Evolutionary conservation across 2,329 filamentous ascomycete genomes (phyloP), one percentile per base, ranked within the genome.

Genomic region (Sporothrix brasiliensis): DNA sequence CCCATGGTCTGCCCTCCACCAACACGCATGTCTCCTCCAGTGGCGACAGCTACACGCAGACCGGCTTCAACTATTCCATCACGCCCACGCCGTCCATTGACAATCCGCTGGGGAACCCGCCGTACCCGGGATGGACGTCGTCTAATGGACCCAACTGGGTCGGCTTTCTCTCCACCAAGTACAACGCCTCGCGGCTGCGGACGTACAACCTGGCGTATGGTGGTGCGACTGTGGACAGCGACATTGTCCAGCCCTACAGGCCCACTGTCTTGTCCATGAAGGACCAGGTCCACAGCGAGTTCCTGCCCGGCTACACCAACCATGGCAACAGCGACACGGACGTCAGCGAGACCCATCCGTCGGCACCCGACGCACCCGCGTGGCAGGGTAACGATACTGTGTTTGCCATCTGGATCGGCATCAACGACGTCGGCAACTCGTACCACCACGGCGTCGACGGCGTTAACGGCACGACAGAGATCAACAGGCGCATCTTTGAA

Each of bases 21-120:
- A 27, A 54, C 34, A 34, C 4, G 1, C 10, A 7, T 3, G 4
- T 6, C 19, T 6, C 34, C 24, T 21, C 2, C 56, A 72, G 68
- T 13, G 72, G 72, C 24, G 72, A 73, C 68, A 73, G 72, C 50
- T 73, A 73, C 52, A 67, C 69, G 4, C 66, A 71, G 66, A 73
- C 86, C 2, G 84, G 84, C 54, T 90, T 89, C 79, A 78, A 87
- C 73, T 76, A 83, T 61, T 79, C 78, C 49, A 78, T 79, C 24
- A 78, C 80, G 16, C 65, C 68, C 0, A 84, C 87, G 70, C 86
- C 88, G 13, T 83, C 80, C n/a, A 72, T 79, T 4, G 77, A 78
- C 6, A 87, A 88, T 74, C 87, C 88, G 0, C 79, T 90, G 72
- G 88, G 88, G 11, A 90, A 90, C 78, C 88, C 88, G 0, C 63